A percentile compares a stretch with the other conserved stretches of the same genome.
Evolutionary conservation across 208 protist genomes (phyloP).

Genomic region (Trypanosoma vivax): DNA sequence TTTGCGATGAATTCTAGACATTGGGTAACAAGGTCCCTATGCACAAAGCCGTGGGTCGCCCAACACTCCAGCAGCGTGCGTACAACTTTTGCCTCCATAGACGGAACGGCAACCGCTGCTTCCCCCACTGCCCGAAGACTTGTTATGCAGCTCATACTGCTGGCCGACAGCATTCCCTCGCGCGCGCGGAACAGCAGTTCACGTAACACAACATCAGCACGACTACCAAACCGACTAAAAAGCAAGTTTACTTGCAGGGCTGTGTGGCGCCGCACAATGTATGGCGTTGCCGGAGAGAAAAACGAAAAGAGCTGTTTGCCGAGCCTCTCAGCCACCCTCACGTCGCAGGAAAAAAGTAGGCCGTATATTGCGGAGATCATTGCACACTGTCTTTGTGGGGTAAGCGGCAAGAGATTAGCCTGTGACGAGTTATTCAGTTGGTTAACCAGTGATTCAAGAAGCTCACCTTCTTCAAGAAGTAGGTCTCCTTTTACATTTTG

Average conservation of each 20-base stretch:
- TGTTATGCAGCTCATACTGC: conserved; percentile 39
- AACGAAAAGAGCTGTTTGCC: conserved; percentile 64
- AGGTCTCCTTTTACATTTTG: not conserved
- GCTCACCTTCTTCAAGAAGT: conserved; percentile 15
- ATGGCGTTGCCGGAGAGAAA: conserved; percentile 33
- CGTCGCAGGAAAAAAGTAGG: conserved; percentile 34
- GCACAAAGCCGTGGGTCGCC: conserved; percentile 54
- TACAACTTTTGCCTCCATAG: conserved; percentile 40
- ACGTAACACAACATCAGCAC: conserved; percentile 35
- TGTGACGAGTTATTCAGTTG: conserved; percentile 19
- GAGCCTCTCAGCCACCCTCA: conserved; percentile 38
- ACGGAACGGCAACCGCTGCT: conserved; percentile 40
- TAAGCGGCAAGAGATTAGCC: conserved; percentile 23
- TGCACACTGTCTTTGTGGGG: conserved; percentile 22
- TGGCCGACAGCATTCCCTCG: conserved; percentile 43
- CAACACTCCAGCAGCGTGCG: conserved; percentile 75
- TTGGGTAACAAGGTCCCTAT: conserved; percentile 36
- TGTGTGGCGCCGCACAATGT: conserved; percentile 43
- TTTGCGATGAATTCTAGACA: conserved; percentile 41
- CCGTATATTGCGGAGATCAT: conserved; percentile 27
- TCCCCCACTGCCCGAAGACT: conserved; percentile 61
- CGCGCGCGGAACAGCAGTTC: conserved; percentile 47
- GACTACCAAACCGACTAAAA: conserved; percentile 38
- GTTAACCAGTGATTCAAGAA: conserved; percentile 17
- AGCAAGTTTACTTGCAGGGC: conserved; percentile 43